Conservation (phyloP, 2,329 filamentous ascomycete species). For the Fusarium sp. region DNA sequence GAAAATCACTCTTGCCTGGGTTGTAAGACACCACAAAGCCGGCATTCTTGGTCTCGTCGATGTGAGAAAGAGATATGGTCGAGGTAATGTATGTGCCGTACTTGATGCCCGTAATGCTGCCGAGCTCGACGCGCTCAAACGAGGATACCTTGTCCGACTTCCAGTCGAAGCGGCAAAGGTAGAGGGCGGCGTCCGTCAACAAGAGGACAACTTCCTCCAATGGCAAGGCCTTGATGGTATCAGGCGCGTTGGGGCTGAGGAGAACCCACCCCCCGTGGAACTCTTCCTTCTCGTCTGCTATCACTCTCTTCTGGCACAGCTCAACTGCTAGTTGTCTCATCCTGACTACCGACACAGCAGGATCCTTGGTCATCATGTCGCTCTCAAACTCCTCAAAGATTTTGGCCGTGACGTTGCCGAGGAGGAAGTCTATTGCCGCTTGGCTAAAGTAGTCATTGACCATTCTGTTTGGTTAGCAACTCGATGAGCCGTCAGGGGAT, state of each 20-base stretch:
- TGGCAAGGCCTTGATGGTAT: slow-evolving; percentile 76
- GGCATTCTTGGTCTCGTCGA: slow-evolving; percentile 83
- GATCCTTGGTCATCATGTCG: slow-evolving; percentile 93
- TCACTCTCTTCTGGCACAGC: slow-evolving; percentile 85
- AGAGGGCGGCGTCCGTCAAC: slow-evolving; percentile 85
- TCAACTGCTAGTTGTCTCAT: slow-evolving; percentile 92
- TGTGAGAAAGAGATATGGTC: slow-evolving; percentile 81
- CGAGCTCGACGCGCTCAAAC: slow-evolving; percentile 87
- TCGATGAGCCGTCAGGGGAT: background rate
- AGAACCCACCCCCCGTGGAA: slow-evolving; percentile 92
- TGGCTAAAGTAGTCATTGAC: slow-evolving; percentile 98
- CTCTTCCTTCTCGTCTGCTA: slow-evolving; percentile 86
- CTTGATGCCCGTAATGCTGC: slow-evolving; percentile 78
- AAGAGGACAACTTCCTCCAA: slow-evolving; percentile 92
- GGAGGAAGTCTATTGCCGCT: slow-evolving; percentile 91
- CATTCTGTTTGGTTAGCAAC: slow-evolving; percentile 71
- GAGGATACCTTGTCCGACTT: slow-evolving; percentile 92
- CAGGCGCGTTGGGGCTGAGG: slow-evolving; percentile 78
- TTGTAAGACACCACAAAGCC: slow-evolving; percentile 86
- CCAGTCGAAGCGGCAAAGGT: slow-evolving; percentile 95
- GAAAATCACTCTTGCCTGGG: slow-evolving; percentile 76
- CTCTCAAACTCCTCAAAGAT: slow-evolving; percentile 96
- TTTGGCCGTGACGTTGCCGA: slow-evolving; percentile 85
- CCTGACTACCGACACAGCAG: slow-evolving; percentile 85
- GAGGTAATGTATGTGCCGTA: slow-evolving; percentile 92